Evolutionary conservation across 345 rosid species (phyloP), one percentile per base, ranked within the genome.

Genomic region (Combretum micranthum): DNA sequence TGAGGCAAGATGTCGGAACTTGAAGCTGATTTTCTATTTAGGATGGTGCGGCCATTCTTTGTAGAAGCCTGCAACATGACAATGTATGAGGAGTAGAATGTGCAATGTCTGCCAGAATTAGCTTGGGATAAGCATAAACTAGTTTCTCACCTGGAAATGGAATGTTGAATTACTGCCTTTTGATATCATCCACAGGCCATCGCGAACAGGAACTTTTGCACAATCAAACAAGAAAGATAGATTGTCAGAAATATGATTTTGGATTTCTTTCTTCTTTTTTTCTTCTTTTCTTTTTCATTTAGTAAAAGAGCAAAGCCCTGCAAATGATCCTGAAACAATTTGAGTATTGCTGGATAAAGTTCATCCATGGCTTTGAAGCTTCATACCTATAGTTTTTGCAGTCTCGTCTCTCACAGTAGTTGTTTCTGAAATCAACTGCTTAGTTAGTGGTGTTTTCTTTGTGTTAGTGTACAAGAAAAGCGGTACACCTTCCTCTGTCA

Each of bases 121-220:
- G 9, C 16, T 42, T 23, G n/a, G 19, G 43, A n/a, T 19, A 12
- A 17, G 26, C 12, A 39, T 13, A 47, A 37, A 2, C 13, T 39
- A 52, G 9, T 4, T 2, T 15, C 45, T 62, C 20, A 77, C 85
- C 77, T 83, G 86, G 47, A 83, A 83, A 59, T 78, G 80, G 60
- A 83, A 83, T 3, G 56, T 59, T 3, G 86, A 73, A 56, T 61
- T 76, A 20, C 70, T 57, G 57, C 17, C 55, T 50, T 64, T 80
- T 3, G 78, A 54, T 23, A 22, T 62, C 44, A 18, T 52, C 13
- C 83, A 56, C 26, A 64, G 20, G 54, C 73, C 77, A 4, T 80
- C 81, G 0, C 52, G 69, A 23, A 80, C 74, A 25, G 82, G 69
- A 53, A 77, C 44, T 21, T 6, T 63, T 49, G 13, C 13, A 56